Conservation (phyloP, 495 filamentous ascomycete species). For the Mytilinidion resinicola region DNA sequence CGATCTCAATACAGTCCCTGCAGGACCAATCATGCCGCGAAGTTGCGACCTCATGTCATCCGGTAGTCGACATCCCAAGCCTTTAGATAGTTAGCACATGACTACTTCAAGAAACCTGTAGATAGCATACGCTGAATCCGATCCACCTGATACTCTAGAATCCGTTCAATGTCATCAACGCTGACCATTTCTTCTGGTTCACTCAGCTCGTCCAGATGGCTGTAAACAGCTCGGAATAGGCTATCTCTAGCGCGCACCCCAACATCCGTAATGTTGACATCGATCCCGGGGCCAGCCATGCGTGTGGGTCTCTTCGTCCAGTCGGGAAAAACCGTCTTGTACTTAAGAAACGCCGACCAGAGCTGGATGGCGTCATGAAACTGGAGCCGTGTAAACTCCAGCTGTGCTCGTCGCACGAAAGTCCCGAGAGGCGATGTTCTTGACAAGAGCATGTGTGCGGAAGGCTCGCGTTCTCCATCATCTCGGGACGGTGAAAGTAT, state of each 20-base stretch:
- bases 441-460: conserved; percentile 28
- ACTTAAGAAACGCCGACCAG: conserved; percentile 74
- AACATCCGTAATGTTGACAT: conserved; percentile 53
- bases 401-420: conserved; percentile 68
- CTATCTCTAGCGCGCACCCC: conserved; percentile 22
- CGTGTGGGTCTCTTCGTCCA: conserved; percentile 66
- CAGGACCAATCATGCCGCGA: conserved; percentile 57
- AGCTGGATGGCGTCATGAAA: conserved; percentile 70
- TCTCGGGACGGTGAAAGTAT: conserved; percentile 5
- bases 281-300: conserved; percentile 57
- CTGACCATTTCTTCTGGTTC: conserved; percentile 44
- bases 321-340: conserved; percentile 66
- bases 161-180: conserved; percentile 73
- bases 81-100: conserved; percentile 31
- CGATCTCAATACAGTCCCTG: conserved; percentile 61
- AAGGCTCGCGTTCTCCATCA: not conserved
- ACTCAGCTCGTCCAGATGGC: conserved; percentile 46
- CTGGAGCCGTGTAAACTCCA: conserved; percentile 75
- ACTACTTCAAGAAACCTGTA: not conserved
- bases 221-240: conserved; percentile 48
- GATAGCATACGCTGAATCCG: conserved; percentile 68
- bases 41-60: conserved; percentile 61
- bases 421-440: conserved; percentile 74
- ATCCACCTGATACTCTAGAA: conserved; percentile 82
- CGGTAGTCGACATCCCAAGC: conserved; percentile 63